A percentile compares a stretch with the other conserved stretches of the same genome.
phyloP scores from a whole-genome alignment of 345 rosid species.

The Heritiera fomes region DNA sequence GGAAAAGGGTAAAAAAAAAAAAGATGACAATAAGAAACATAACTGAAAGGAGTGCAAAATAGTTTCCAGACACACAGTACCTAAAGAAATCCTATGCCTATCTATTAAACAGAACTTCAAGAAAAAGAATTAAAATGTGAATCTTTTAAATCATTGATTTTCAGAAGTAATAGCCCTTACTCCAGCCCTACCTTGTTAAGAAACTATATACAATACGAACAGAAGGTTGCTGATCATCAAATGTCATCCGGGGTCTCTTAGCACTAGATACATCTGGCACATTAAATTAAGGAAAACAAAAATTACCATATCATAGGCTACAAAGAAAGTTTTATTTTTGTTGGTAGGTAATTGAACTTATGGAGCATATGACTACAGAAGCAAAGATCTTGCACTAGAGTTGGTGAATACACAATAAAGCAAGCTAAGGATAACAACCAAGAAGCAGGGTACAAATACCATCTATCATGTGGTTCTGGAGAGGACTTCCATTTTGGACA shows the following conservation, averaged over 20 bases:
- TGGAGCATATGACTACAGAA: constrained; percentile 8
- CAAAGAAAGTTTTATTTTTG: constrained; percentile 19
- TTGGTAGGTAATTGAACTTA: background rate
- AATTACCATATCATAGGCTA: constrained; percentile 20
- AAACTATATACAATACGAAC: constrained; percentile 69
- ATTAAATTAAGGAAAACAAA: constrained; percentile 56
- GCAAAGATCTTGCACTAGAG: background rate
- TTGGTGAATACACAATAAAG: constrained; percentile 16
- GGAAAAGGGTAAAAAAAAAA: constrained; percentile 27
- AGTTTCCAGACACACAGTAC: constrained; percentile 6
- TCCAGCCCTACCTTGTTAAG: constrained; percentile 71
- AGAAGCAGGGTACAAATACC: constrained; percentile 63
- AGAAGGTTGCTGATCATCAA: constrained; percentile 61
- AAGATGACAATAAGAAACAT: constrained; percentile 11
- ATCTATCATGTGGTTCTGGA: constrained; percentile 34
- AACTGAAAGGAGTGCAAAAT: constrained; percentile 21
- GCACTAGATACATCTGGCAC: constrained; percentile 61
- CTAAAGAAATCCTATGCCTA: background rate
- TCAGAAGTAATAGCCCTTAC: constrained; percentile 2
- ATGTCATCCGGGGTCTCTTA: constrained; percentile 64
- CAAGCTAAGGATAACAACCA: constrained; percentile 14
- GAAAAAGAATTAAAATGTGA: constrained; percentile 17
- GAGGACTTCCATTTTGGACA: constrained; percentile 30
- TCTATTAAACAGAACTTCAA: constrained; percentile 4
- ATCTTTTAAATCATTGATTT: constrained; percentile 12